These are phyloP conservation scores for Xanthoconium separans DNA, from an alignment of 1,284 basidiomycete species.

Conservation along the genomic window DNA sequence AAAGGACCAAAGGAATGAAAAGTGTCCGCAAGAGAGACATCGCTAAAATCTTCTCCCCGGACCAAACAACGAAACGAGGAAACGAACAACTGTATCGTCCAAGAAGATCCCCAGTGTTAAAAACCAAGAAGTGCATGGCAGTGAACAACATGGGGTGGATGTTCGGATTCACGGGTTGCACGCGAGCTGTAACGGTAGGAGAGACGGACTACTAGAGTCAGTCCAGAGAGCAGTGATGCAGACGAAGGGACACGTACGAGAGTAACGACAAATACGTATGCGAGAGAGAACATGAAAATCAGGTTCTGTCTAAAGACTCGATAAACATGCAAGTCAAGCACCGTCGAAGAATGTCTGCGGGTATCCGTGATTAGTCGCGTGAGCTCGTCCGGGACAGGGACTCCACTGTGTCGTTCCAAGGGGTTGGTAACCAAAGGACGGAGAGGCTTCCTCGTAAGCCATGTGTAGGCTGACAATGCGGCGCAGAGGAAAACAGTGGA, in stretches of 20 bases:
- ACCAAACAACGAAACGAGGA: neutral
- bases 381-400: neutral
- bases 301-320: neutral
- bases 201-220: neutral
- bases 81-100: conserved; percentile 1
- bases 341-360: neutral
- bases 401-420: neutral
- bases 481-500: neutral
- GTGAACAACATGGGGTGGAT: conserved; percentile 1
- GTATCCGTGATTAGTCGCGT: neutral
- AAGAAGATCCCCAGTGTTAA: neutral
- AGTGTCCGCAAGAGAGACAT: conserved; percentile 1
- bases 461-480: neutral
- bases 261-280: neutral
- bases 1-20: neutral
- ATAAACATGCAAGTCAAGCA: neutral
- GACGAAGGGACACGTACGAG: neutral
- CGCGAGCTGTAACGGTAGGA: neutral
- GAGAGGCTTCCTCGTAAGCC: neutral
- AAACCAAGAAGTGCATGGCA: neutral
- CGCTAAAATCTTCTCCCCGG: neutral
- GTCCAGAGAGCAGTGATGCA: too few species aligned
- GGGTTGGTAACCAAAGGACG: neutral
- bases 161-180: neutral
- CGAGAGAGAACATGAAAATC: conserved; percentile 2